phyloP scores from a whole-genome alignment of 2,329 filamentous ascomycete species.

The Alternaria longipes region DNA sequence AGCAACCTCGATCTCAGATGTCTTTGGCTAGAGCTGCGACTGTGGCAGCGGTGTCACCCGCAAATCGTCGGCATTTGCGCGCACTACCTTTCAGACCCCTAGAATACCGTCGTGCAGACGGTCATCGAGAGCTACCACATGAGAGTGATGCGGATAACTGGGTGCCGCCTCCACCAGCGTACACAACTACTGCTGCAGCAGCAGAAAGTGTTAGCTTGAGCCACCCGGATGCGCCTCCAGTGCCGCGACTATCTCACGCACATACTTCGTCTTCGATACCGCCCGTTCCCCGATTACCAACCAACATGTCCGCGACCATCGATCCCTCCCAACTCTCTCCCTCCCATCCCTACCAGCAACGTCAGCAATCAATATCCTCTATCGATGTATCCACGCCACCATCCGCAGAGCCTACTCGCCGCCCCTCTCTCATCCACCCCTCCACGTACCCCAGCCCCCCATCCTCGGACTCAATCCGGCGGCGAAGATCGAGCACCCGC shows the following conservation, averaged over 20 bases:
- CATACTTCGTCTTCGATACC: conserved; percentile 26
- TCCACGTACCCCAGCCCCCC: conserved; percentile 46
- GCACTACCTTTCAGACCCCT: conserved; percentile 62
- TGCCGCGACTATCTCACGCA: conserved; percentile 18
- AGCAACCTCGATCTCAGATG: conserved; percentile 52
- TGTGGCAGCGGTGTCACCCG: conserved; percentile 71
- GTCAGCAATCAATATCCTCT: conserved; percentile 45
- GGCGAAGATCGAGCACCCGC: conserved; percentile 38
- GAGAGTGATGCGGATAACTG: conserved; percentile 90
- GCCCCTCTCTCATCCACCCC: conserved; percentile 46
- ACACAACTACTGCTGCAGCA: conserved; percentile 68
- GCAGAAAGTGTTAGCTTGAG: conserved; percentile 50
- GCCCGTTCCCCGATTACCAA: conserved; percentile 37
- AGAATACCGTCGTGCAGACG: conserved; percentile 75
- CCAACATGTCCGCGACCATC: conserved; percentile 32
- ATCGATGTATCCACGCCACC: conserved; percentile 36
- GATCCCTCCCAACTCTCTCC: conserved; percentile 36
- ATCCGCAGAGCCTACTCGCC: conserved; percentile 22
- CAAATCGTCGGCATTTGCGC: conserved; percentile 73
- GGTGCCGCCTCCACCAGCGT: conserved; percentile 85
- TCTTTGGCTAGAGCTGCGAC: conserved; percentile 56
- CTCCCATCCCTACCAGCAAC: conserved; percentile 30
- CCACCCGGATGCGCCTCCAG: conserved; percentile 44
- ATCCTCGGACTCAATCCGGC: conserved; percentile 28
- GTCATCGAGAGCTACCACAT: conserved; percentile 77